Base-by-base conservation (phyloP, 352 stramenopile genomes). In the Phytophthora sansomeana region DNA sequence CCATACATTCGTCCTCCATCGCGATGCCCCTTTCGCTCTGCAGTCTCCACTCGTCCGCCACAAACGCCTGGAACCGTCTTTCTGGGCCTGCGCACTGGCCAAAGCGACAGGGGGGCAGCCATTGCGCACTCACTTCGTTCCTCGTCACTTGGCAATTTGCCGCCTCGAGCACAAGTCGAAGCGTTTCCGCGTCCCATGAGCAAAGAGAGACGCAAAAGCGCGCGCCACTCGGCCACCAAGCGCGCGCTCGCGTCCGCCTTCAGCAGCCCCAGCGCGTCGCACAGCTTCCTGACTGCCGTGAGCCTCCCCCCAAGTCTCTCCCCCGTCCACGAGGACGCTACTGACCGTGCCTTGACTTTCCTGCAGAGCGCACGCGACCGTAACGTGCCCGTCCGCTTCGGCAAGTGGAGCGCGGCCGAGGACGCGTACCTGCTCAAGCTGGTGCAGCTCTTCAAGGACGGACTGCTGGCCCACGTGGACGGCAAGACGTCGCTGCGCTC, bases 381-480 rank as follows among this genome's bases (percentile, higher is more conserved):
- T n/a, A 82, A 93, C 63, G 83, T 91, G 43, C 83, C 85, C 29
- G 85, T 96, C 48, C 82, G 87, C 32, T 90, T 77, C 28, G 87
- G 87, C 50, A 97, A 96, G 58, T 97, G 89, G 89, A 93, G 91
- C 49, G 19, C 47, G 0, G 71, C 82, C 53, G 89, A 96, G 71
- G 89, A 96, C 24, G 65, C 69, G 17, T 96, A 96, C 48, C 60
- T 95, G 51, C 73, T 67, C 9, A 79, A 87, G 61, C 82, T 96
- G 29, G 81, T 96, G 53, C 66, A 80, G 51, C 67, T 94, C 52
- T 97, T 97, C 59, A 70, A 67, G 39, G 42, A 51, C 28, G 90
- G 90, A 5, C 19, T 95, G 19, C 65, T 96, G 5, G 81, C 87
- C 3, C 73, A 83, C 8, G 75, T 93, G 19, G 72, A 79, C 35